A percentile compares a stretch with the other conserved stretches of the same genome.
phyloP scores from a whole-genome alignment of 805 yeast species.

The Kuraishia floccosa region DNA sequence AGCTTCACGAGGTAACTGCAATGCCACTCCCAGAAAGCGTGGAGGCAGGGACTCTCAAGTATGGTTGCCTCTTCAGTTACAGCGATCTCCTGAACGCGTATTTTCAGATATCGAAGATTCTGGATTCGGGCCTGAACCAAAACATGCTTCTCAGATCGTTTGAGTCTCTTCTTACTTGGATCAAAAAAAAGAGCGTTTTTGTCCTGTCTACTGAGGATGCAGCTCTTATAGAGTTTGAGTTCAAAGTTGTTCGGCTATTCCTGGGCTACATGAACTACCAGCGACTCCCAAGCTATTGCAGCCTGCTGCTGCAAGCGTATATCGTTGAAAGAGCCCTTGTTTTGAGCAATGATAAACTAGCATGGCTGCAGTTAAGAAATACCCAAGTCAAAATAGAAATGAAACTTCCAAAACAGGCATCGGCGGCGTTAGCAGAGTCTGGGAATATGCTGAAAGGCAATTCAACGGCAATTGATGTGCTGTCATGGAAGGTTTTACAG shows the following conservation, averaged over 20 bases:
- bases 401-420: slow-evolving; percentile 4
- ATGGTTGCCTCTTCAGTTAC: neutral
- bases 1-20: too few relatives aligned
- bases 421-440: slow-evolving; percentile 3
- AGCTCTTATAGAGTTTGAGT: slow-evolving; percentile 13
- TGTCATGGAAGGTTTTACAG: slow-evolving; percentile 19
- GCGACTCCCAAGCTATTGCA: neutral
- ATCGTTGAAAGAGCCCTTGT: too few relatives aligned
- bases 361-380: too few relatives aligned
- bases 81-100: slow-evolving; percentile 2
- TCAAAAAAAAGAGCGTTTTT: neutral
- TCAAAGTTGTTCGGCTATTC: slow-evolving; percentile 14
- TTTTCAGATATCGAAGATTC: slow-evolving; percentile 7
- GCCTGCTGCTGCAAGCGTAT: neutral
- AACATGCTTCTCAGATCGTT: slow-evolving; percentile 1
- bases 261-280: slow-evolving; percentile 10
- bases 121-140: slow-evolving; percentile 1
- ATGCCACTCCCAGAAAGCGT: too few relatives aligned
- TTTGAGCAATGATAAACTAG: too few relatives aligned
- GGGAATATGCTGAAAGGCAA: slow-evolving; percentile 2
- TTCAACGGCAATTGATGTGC: slow-evolving; percentile 4
- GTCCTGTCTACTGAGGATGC: neutral
- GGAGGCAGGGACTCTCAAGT: neutral
- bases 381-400: slow-evolving; percentile 3
- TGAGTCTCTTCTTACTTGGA: slow-evolving; percentile 3